Base-by-base conservation (phyloP, 2,329 filamentous ascomycete species). In the Zelopaecilomyces penicillatus region DNA sequence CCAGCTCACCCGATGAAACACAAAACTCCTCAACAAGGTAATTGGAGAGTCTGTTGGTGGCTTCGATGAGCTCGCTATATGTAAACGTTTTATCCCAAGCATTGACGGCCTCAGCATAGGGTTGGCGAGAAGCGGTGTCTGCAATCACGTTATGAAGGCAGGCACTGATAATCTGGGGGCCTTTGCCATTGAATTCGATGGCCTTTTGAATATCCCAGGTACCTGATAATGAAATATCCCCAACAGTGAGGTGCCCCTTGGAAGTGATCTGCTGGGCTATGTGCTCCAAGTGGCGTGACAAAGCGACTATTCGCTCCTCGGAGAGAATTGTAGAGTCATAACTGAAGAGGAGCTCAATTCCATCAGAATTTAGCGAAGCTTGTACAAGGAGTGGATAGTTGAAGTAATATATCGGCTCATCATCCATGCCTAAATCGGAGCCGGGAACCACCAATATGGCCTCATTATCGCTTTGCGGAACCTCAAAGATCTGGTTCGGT, bases 41-140 rank as follows among this genome's bases (percentile, higher is more conserved):
- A 19, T 29, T 35, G 9, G 38, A 37, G 12, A 44, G 12, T 0
- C 60, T 4, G 67, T 54, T 1, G 84, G 65, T 42, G 68, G 58
- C n/a, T 55, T 55, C 4, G 62, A 62, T n/a, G 11, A 44, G n/a
- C 8, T 46, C 39, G 19, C 30, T 5, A 26, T 39, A 46, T 10
- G 39, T 37, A 33, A 42, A 31, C 27, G 42, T 40, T 5, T n/a
- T 32, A 37, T 44, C 43, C 43, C 43, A 44, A 32, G 43, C 29
- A 26, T 36, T 26, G 30, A 44, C 27, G 4, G 43, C 43, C 3
- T 32, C 34, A 5, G 37, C 43, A 35, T 44, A 31, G 43, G 26
- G 29, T 34, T 27, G 27, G 29, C 28, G 39, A 19, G 2, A 35
- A 9, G 31, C 31, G 6, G 6, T 36, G 6, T 40, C 19, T 44